Evolutionary conservation across 2,329 filamentous ascomycete genomes (phyloP).

Genomic region (Epichloe festucae): DNA sequence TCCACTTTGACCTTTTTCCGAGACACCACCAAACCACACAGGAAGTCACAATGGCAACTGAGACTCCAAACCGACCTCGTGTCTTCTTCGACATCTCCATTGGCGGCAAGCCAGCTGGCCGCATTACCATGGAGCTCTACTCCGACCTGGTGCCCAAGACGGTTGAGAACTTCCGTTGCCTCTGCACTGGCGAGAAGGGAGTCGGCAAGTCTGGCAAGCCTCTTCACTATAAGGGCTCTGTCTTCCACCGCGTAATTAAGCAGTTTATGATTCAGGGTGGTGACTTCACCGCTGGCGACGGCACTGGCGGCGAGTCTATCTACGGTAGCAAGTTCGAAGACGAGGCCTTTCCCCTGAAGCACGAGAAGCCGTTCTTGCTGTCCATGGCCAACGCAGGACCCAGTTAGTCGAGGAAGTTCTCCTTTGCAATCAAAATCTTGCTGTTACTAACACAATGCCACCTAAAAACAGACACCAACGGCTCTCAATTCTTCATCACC

Average conservation of each 20-base stretch:
- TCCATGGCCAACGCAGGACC: slow-evolving; percentile 98
- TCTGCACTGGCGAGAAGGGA: slow-evolving; percentile 94
- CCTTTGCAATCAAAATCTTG: no score
- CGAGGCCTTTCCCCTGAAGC: slow-evolving; percentile 87
- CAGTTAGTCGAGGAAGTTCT: slow-evolving; percentile 37
- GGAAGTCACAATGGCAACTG: slow-evolving; percentile 26
- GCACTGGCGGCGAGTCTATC: slow-evolving; percentile 92
- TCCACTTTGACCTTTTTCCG: neutral
- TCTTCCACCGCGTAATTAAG: slow-evolving; percentile 96
- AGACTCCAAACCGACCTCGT: slow-evolving; percentile 47
- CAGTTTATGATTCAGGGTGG: slow-evolving; percentile 93
- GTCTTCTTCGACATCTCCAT: slow-evolving; percentile 93
- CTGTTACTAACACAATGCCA: slow-evolving; percentile 2
- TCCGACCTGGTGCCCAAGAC: slow-evolving; percentile 76
- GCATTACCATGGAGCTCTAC: slow-evolving; percentile 78
- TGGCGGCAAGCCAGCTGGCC: slow-evolving; percentile 58
- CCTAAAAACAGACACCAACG: slow-evolving; percentile 60
- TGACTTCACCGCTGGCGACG: slow-evolving; percentile 90
- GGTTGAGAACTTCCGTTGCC: slow-evolving; percentile 85
- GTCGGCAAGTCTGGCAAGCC: slow-evolving; percentile 67
- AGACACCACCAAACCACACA: neutral
- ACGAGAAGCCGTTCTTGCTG: slow-evolving; percentile 83
- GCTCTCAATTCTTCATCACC: slow-evolving; percentile 96
- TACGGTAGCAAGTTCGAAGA: slow-evolving; percentile 96
- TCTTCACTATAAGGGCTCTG: slow-evolving; percentile 83